Evolutionary conservation across 257 asterid genomes (phyloP), one percentile per base, ranked within the genome.

Genomic region (Solanum chilense): DNA sequence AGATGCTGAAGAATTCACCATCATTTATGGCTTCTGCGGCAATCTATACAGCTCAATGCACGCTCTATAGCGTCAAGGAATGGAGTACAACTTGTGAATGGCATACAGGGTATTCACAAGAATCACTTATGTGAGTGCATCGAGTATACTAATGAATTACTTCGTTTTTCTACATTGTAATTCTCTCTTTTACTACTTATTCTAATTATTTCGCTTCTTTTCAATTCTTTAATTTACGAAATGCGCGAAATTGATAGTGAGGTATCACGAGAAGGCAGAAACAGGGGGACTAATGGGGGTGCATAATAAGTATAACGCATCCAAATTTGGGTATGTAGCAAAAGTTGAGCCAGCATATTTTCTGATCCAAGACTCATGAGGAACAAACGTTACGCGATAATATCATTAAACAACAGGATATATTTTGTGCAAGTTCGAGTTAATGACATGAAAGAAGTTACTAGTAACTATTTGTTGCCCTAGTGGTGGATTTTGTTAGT

Each of bases 61-160:
- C 99, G 1, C 90, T 95, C 2, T 89, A 92, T 42, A 94, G 98
- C 1, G 88, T 87, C 5, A 90, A 89, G 27, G 93, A 93, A 56
- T 96, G 99, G 99, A 93, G 89, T 87, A 94, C 92, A 91, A 93
- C 97, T n/a, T 94, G 98, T 88, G 95, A 96, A 86, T 92, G 95
- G 96, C 95, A 93, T 85, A 91, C 96, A 41, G 90, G 89, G 33
- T 96, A 95, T 92, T 90, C 93, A 11, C 97, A 93, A 92, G 92
- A 90, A 86, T 93, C 94, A 87, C 94, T 96, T 74, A 13, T 89
- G 98, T 95, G 89, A 93, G 98, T 88, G 6, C 9, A 95, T 92
- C 3, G 11, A n/a, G 31, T 23, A n/a, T 20, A 47, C 20, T 47
- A 44, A 44, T 7, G 3, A 45, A 47, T 66, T 74, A 25, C 16